These are phyloP conservation scores for Cutaneotrichosporon daszewskae DNA, from an alignment of 1,284 basidiomycete genomes.

Conservation along the genomic window DNA sequence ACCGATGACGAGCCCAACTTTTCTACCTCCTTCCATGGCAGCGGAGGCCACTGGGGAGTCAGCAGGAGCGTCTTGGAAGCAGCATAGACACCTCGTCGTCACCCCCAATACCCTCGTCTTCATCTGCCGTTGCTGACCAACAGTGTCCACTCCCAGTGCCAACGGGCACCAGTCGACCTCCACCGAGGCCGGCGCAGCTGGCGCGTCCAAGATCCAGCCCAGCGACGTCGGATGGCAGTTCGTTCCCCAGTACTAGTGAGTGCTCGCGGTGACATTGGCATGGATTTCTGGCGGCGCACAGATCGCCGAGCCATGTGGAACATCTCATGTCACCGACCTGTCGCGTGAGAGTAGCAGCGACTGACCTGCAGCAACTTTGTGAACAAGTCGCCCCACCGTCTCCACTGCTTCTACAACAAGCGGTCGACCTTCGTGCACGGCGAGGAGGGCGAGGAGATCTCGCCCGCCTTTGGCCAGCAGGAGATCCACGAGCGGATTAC, in stretches of 20 bases:
- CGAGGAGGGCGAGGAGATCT: slow-evolving; percentile 88
- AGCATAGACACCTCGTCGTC: too few species aligned
- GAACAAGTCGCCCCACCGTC: slow-evolving; percentile 91
- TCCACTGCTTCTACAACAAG: slow-evolving; percentile 99
- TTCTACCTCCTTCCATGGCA: too few species aligned
- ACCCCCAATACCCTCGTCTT: not conserved
- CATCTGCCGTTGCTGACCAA: not conserved
- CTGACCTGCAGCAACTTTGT: slow-evolving; percentile 66
- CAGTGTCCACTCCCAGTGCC: slow-evolving; percentile 23
- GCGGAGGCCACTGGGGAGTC: too few species aligned
- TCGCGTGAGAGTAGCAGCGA: too few species aligned
- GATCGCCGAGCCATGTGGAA: too few species aligned
- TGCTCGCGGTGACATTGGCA: slow-evolving; percentile 2
- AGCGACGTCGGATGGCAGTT: slow-evolving; percentile 85
- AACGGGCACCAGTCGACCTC: slow-evolving; percentile 30
- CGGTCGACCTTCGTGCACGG: slow-evolving; percentile 93
- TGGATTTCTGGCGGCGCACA: not conserved
- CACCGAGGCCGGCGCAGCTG: slow-evolving; percentile 13
- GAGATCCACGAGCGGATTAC: slow-evolving; percentile 97
- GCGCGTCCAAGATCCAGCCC: slow-evolving; percentile 18
- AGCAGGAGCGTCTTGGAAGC: too few species aligned
- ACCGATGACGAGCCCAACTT: too few species aligned
- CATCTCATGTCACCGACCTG: not conserved
- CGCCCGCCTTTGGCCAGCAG: slow-evolving; percentile 81
- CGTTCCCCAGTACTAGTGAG: slow-evolving; percentile 83